Evolutionary conservation across 2,329 filamentous ascomycete species (phyloP).

Genomic region (Talaromyces sp.): DNA sequence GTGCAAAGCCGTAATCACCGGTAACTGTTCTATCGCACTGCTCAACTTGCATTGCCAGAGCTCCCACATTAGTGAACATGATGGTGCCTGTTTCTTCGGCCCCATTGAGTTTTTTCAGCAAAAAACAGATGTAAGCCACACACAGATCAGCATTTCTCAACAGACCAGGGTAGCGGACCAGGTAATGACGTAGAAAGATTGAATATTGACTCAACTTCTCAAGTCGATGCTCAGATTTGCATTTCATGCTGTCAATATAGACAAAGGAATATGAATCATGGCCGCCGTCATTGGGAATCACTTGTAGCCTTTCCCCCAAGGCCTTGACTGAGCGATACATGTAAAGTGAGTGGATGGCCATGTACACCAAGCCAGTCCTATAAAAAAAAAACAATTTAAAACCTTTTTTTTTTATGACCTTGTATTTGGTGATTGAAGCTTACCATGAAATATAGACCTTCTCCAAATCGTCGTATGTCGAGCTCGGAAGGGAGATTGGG

Average conservation of each 20-base stretch:
- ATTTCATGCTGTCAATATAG: too few species aligned
- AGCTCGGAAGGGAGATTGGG: background rate
- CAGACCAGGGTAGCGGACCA: background rate
- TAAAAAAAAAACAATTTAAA: background rate
- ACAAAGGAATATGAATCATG: background rate
- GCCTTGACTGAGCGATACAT: background rate
- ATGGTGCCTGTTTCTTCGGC: background rate
- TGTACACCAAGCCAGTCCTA: background rate
- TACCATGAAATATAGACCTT: background rate
- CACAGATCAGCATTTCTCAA: background rate
- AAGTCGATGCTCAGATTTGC: too few species aligned
- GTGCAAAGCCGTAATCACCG: background rate
- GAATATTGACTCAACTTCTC: too few species aligned
- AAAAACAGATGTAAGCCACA: background rate
- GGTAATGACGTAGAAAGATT: too few species aligned
- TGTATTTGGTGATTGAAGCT: background rate
- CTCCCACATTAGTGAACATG: background rate
- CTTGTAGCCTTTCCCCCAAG: background rate
- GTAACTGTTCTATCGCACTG: background rate
- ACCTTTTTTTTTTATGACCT: background rate
- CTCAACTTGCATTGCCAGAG: background rate
- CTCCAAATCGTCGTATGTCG: background rate
- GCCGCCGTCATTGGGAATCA: background rate
- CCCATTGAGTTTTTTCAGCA: background rate
- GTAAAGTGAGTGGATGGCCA: background rate